These are phyloP conservation scores for Syzygium aqueum DNA, from an alignment of 345 rosid species.

Conservation along the genomic window DNA sequence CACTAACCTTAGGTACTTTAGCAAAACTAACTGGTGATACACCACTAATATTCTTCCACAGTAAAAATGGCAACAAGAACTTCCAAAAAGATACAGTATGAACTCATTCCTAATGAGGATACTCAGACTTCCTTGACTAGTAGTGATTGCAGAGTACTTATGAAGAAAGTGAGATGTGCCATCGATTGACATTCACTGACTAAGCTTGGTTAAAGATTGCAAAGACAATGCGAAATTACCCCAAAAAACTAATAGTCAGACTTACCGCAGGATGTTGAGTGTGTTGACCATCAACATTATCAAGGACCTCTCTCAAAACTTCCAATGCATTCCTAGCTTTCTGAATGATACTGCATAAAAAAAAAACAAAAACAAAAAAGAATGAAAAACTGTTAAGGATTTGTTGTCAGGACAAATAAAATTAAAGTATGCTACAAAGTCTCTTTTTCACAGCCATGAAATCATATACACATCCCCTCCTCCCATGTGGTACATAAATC, in stretches of 20 bases:
- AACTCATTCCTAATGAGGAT: background rate
- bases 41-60: background rate
- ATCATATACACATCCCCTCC: background rate
- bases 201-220: background rate
- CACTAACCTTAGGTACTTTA: background rate
- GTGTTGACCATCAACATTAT: constrained; percentile 64
- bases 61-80: background rate
- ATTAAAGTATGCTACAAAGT: background rate
- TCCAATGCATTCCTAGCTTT: constrained; percentile 83
- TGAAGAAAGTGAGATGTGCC: background rate
- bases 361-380: background rate
- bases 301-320: constrained; percentile 86
- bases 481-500: background rate
- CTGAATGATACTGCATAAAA: constrained; percentile 61
- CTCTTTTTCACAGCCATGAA: background rate
- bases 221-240: background rate
- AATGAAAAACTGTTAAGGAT: background rate
- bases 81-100: background rate
- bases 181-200: background rate
- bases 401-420: background rate
- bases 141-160: background rate
- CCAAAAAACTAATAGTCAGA: background rate
- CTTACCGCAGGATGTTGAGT: constrained; percentile 52
- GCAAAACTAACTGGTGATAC: background rate
- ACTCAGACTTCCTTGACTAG: background rate